Percentiles rank a stretch among this genome's conserved stretches.
These are phyloP conservation scores for Fusarium luffae DNA, from an alignment of 2,329 filamentous ascomycete genomes.

Conservation along the genomic window DNA sequence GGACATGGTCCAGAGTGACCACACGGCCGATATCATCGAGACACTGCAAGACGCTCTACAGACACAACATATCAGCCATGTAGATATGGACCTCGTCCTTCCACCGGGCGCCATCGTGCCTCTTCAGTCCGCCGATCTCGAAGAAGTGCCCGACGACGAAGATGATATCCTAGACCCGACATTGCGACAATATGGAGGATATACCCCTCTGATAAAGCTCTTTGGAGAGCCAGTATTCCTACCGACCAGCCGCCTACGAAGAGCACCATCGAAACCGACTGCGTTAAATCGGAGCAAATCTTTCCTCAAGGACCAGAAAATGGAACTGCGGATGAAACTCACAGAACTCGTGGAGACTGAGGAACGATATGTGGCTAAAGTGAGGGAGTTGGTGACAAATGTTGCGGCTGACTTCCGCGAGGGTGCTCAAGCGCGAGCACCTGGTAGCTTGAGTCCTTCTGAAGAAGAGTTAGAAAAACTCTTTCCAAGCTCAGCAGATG, in stretches of 20 bases:
- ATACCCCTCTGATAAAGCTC: conserved; percentile 79
- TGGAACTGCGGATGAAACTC: conserved; percentile 87
- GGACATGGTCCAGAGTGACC: conserved; percentile 84
- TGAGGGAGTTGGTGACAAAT: conserved; percentile 83
- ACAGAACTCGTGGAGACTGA: conserved; percentile 93
- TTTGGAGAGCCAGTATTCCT: conserved; percentile 88
- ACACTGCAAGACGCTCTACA: conserved; percentile 81
- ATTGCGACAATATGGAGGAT: conserved; percentile 78
- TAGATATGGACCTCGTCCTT: conserved; percentile 88
- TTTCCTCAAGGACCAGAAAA: conserved; percentile 84
- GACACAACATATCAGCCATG: conserved; percentile 83
- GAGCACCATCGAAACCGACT: conserved; percentile 87
- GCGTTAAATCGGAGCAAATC: conserved; percentile 80
- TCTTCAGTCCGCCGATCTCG: conserved; percentile 67
- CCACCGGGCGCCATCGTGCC: conserved; percentile 81
- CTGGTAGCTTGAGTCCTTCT: conserved; percentile 75
- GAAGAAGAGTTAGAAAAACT: conserved; percentile 78
- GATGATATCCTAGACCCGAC: conserved; percentile 74
- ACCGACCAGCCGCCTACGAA: conserved; percentile 83
- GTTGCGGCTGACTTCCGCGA: conserved; percentile 84
- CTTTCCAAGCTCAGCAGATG: conserved; percentile 83
- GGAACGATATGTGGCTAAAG: conserved; percentile 89
- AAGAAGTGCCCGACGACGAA: conserved; percentile 70
- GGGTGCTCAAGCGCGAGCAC: conserved; percentile 68
- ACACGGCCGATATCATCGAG: conserved; percentile 76